Evolutionary conservation across 768 basidiomycete species (phyloP), one percentile per base, ranked within the genome.

Genomic region (Tremella mesenterica): DNA sequence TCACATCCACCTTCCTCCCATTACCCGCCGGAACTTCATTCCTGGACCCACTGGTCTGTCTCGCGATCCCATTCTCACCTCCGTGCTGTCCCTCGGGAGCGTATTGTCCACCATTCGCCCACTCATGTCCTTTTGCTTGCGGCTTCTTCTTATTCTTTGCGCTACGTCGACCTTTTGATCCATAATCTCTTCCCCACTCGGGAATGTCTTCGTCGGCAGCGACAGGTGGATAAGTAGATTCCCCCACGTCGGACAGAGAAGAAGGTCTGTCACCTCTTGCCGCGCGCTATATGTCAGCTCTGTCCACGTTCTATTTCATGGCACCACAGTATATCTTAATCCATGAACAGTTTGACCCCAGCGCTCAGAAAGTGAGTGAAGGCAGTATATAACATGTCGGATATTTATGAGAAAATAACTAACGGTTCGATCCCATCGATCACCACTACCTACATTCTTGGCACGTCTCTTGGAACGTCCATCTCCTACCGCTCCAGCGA

Each of bases 131-230:
- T 23, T 16, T 41, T 41, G 38, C 38, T 23, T 8, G 38, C 38
- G n/a, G n/a, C 38, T 41, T 41, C 38, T 41, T 41, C 14, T 23
- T 23, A 23, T 56, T 60, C 26, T 58, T 59, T 34, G 58, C 57
- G 14, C 25, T 45, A 12, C 48, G 51, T 50, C 49, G 34, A 48
- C 47, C 48, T 53, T 53, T 61, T 27, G 58, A 53, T 14, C 73
- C 74, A 57, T 73, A 75, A 36, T 72, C 71, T 57, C 57, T 58
- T 31, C 72, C 72, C 74, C 74, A 75, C 50, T 73, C 71, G 26
- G 71, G 71, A 1, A 73, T 68, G 51, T 71, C 69, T 29, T 59
- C 59, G 43, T 70, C 67, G 2, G 60, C 54, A 27, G 51, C 58
- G 6, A 33, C 51, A 3, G 55, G 54, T 9, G 61, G 59, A 46